Evolutionary conservation across 306 rosid species (phyloP).

Genomic region (Prinsepia uniflora): DNA sequence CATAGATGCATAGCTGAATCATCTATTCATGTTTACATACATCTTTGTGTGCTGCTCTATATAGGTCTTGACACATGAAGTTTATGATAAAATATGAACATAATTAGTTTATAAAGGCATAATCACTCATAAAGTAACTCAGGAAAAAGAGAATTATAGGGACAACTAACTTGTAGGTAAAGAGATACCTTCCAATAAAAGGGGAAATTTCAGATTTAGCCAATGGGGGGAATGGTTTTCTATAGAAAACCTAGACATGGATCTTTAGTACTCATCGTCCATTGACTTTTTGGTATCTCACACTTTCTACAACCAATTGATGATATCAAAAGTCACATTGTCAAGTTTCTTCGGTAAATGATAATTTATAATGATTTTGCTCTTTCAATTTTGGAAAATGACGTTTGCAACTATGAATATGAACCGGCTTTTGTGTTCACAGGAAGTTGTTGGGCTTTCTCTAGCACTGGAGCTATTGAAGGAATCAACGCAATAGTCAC

Average conservation of each 20-base stretch:
- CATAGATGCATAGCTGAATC: neutral
- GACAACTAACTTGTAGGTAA: neutral
- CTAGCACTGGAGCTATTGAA: constrained; percentile 66
- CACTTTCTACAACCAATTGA: neutral
- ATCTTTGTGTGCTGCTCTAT: neutral
- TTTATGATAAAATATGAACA: neutral
- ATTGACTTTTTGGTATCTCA: constrained; percentile 5
- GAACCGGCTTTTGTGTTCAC: constrained; percentile 2
- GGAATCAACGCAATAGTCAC: constrained; percentile 69
- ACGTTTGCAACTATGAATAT: neutral
- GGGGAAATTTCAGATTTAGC: neutral
- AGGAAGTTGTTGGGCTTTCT: constrained; percentile 95
- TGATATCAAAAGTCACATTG: constrained; percentile 1
- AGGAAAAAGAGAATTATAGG: neutral
- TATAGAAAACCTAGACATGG: neutral
- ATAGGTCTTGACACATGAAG: neutral
- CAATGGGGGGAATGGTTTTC: neutral
- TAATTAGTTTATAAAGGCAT: neutral
- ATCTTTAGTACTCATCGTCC: neutral
- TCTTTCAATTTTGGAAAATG: neutral
- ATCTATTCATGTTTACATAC: neutral
- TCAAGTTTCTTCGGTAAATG: neutral
- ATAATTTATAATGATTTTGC: neutral
- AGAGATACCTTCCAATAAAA: neutral
- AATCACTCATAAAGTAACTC: neutral